A percentile compares a stretch with the other conserved stretches of the same genome.
phyloP scores from a whole-genome alignment of 805 yeast genomes.

The Tetrapisispora fleetii region DNA sequence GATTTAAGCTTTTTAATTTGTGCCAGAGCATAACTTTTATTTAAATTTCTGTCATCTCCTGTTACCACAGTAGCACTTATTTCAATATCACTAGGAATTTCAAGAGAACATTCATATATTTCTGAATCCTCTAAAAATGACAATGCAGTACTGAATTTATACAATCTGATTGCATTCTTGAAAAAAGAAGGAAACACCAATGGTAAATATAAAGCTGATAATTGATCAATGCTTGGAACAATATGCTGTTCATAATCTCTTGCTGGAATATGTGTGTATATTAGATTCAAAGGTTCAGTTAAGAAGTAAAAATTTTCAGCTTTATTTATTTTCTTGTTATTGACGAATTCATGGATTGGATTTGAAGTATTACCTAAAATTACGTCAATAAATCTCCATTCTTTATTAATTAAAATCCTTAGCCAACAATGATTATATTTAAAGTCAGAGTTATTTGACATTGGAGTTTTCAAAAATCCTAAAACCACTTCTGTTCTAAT shows the following conservation, averaged over 20 bases:
- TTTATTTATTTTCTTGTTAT: slow-evolving; percentile 21
- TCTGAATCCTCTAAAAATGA: slow-evolving; percentile 68
- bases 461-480: slow-evolving; percentile 79
- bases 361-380: slow-evolving; percentile 51
- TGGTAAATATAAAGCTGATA: slow-evolving; percentile 72
- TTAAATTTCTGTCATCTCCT: slow-evolving; percentile 33
- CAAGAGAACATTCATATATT: slow-evolving; percentile 65
- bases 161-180: slow-evolving; percentile 45
- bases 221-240: slow-evolving; percentile 71
- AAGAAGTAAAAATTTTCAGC: slow-evolving; percentile 59
- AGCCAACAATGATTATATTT: slow-evolving; percentile 84
- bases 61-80: slow-evolving; percentile 46
- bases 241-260: slow-evolving; percentile 76
- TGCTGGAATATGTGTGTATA: slow-evolving; percentile 81
- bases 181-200: slow-evolving; percentile 78
- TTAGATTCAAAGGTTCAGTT: slow-evolving; percentile 60
- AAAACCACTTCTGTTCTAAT: slow-evolving; percentile 66
- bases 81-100: slow-evolving; percentile 63
- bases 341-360: slow-evolving; percentile 37
- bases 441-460: slow-evolving; percentile 37
- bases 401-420: slow-evolving; percentile 61
- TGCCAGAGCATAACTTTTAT: slow-evolving; percentile 49
- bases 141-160: slow-evolving; percentile 67
- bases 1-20: slow-evolving; percentile 64
- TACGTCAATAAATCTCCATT: slow-evolving; percentile 74